Base-by-base conservation (phyloP, 352 stramenopile genomes). In the Pythium chondricola region DNA sequence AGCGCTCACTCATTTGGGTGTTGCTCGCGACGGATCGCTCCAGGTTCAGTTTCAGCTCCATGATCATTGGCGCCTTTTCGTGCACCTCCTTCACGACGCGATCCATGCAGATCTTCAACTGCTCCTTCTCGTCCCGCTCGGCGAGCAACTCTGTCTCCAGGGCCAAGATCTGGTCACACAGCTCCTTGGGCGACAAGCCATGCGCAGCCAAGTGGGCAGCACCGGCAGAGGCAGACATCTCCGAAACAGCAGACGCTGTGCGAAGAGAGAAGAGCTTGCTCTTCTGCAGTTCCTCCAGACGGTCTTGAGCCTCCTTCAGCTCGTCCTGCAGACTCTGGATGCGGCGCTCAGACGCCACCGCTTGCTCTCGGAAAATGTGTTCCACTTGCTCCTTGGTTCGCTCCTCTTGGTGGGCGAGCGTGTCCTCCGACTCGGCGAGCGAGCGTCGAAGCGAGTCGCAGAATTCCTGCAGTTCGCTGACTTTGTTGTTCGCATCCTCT, bases 81-180 rank as follows among this genome's bases (percentile, higher is more conserved):
- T 95, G 80, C 47, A 98, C 86, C 52, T 98, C 93, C 43, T 84
- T 79, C 30, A 96, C 68, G 40, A 98, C 95, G 17, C 85, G 87
- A 40, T 96, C 69, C 51, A 98, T 80, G 39, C 93, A 86, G 22
- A 96, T 63, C 58, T 97, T 82, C 13, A 96, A 65, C 39, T 91
- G 88, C 31, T 93, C 83, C 50, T 93, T 95, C 35, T 91, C 78
- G 2, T 69, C 71, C 31, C 71, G 80, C 61, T 96, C 88, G 0
- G 73, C 56, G 25, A 77, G 69, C 11, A 97, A 67, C 6, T 81
- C 71, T 50, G 95, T 79, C 60, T 98, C 83, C 0, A 95, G 69
- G 36, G 93, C 67, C 7, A 95, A 72, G 25, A 98, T 78, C 20
- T 87, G 83, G 27, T 85, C 71, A 50, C 95, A 96, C 52, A 98